Conservation (phyloP, 768 basidiomycete genomes). For the Lactifluus pinguis region DNA sequence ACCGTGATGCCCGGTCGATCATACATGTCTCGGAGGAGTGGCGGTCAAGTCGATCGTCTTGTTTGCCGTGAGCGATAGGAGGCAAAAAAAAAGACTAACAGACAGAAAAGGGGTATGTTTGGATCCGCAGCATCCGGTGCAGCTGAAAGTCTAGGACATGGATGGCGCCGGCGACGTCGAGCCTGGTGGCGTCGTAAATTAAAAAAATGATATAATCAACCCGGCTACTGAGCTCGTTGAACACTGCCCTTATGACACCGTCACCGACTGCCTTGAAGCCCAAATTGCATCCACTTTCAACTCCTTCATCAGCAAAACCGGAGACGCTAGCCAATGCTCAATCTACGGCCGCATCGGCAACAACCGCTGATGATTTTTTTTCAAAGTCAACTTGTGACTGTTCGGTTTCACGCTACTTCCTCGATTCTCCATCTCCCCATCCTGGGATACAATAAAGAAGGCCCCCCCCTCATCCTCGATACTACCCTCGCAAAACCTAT, state of each 20-base stretch:
- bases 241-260: conserved; percentile 52
- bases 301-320: conserved; percentile 31
- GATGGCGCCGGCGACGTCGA: conserved; percentile 8
- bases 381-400: too few relatives aligned
- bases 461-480: conserved; percentile 24
- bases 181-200: conserved; percentile 1
- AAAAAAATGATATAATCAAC: too few relatives aligned
- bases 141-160: conserved; percentile 4
- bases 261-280: conserved; percentile 26
- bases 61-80: background rate
- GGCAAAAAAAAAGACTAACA: too few relatives aligned
- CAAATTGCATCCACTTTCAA: conserved; percentile 43
- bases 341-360: conserved; percentile 26
- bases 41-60: background rate
- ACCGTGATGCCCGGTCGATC: background rate
- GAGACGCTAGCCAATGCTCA: conserved; percentile 45
- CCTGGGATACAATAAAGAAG: conserved; percentile 43
- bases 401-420: too few relatives aligned
- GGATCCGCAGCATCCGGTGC: conserved; percentile 19
- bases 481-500: conserved; percentile 27
- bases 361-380: conserved; percentile 34
- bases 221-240: conserved; percentile 66
- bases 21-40: too few relatives aligned
- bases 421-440: too few relatives aligned
- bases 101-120: conserved; percentile 36